These are phyloP conservation scores for Thielaviopsis ethacetica DNA, from an alignment of 2,329 filamentous ascomycete genomes.

Conservation along the genomic window DNA sequence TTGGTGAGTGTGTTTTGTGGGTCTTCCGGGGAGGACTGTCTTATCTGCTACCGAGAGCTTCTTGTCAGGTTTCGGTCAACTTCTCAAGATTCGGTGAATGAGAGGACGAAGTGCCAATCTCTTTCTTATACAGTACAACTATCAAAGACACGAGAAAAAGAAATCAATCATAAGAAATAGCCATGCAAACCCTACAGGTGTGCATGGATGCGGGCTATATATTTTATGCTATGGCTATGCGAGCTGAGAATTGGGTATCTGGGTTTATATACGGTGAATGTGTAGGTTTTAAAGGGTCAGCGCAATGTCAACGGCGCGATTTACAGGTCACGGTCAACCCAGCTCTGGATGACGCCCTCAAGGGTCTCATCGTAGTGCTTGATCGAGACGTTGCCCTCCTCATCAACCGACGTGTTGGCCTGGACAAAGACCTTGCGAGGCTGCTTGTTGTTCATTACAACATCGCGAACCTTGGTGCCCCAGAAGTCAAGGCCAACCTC, in stretches of 20 bases:
- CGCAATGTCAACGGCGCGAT: neutral
- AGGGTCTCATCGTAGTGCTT: slow-evolving; percentile 74
- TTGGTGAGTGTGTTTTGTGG: no score
- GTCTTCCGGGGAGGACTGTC: neutral
- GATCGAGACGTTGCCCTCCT: slow-evolving; percentile 53
- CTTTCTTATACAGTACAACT: no score
- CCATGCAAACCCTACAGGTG: neutral
- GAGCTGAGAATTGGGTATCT: neutral
- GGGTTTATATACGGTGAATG: neutral
- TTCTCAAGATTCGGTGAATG: no score
- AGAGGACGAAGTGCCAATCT: neutral
- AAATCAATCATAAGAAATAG: neutral
- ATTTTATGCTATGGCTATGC: neutral
- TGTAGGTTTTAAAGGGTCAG: neutral
- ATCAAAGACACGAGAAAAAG: slow-evolving; percentile 1
- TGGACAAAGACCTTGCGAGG: slow-evolving; percentile 88
- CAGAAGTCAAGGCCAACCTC: slow-evolving; percentile 68
- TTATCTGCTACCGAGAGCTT: neutral
- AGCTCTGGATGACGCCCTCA: slow-evolving; percentile 73
- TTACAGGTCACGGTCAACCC: slow-evolving; percentile 44
- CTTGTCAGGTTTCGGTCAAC: no score
- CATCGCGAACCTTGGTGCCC: slow-evolving; percentile 60
- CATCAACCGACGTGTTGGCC: slow-evolving; percentile 65
- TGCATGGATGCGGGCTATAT: slow-evolving; percentile 1
- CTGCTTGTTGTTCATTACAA: slow-evolving; percentile 62